Percentiles rank a stretch among this genome's conserved stretches.
These are phyloP conservation scores for Rhodotorula diobovata DNA, from an alignment of 768 basidiomycete species.

Conservation along the genomic window DNA sequence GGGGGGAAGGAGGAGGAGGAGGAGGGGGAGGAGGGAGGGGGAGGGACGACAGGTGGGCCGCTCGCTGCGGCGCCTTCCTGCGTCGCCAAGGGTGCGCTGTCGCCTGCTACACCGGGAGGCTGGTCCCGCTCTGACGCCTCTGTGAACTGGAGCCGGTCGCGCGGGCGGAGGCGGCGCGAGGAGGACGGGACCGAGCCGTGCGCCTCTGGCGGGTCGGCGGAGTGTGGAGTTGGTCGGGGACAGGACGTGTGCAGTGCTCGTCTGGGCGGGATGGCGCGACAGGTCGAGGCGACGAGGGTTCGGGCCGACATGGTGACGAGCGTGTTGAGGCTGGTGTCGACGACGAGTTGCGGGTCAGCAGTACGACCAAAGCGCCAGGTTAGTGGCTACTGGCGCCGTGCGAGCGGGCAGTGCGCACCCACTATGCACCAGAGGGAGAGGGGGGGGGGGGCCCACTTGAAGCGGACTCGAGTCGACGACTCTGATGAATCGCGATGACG, in stretches of 20 bases:
- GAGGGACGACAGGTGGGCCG: background rate
- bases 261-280: background rate
- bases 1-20: background rate
- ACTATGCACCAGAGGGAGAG: too few species aligned
- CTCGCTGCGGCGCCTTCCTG: background rate
- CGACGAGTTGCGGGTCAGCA: too few species aligned
- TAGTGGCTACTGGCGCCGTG: too few species aligned
- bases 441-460: too few species aligned
- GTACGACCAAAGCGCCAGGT: too few species aligned
- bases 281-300: background rate
- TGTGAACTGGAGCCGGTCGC: conserved; percentile 30
- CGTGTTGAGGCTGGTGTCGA: background rate
- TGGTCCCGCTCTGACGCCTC: conserved; percentile 16
- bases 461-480: too few species aligned
- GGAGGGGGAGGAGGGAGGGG: background rate
- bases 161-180: conserved; percentile 8
- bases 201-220: background rate
- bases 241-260: background rate
- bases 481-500: too few species aligned
- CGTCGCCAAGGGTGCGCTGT: background rate
- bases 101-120: background rate
- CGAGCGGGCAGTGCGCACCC: too few species aligned
- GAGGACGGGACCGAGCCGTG: conserved; percentile 4
- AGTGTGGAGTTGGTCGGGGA: background rate
- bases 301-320: background rate